A percentile compares a stretch with the other conserved stretches of the same genome.
Conservation (phyloP, 805 yeast species). For the Saccharomyces jurei region DNA sequence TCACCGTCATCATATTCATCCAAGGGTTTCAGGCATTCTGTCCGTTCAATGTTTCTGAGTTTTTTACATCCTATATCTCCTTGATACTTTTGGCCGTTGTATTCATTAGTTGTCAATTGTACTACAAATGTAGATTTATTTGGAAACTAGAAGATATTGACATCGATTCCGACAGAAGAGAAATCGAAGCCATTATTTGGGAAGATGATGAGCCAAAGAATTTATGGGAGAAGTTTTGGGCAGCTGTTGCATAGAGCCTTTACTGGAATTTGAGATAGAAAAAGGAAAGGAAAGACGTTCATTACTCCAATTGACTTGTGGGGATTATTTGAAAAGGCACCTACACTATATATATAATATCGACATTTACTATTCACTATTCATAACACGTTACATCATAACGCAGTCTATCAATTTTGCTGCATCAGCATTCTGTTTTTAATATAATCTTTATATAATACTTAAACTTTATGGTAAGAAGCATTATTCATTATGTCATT, state of each 20-base stretch:
- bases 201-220: constrained; percentile 45
- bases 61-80: constrained; percentile 60
- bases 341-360: background rate
- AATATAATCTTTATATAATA: background rate
- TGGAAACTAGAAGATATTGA: constrained; percentile 51
- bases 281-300: background rate
- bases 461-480: background rate
- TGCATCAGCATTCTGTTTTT: background rate
- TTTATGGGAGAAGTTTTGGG: constrained; percentile 50
- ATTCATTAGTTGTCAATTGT: constrained; percentile 45
- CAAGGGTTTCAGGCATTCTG: constrained; percentile 63
- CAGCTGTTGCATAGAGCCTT: constrained; percentile 20
- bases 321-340: background rate
- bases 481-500: background rate
- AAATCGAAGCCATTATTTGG: constrained; percentile 47
- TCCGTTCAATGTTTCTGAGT: constrained; percentile 45
- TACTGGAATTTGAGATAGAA: background rate
- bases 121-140: constrained; percentile 40
- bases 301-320: background rate
- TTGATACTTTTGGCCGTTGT: constrained; percentile 44
- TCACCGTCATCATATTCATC: constrained; percentile 50
- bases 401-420: background rate
- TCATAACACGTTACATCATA: background rate
- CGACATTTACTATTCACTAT: background rate
- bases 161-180: constrained; percentile 55